Evolutionary conservation across 495 filamentous ascomycete species (phyloP).

Genomic region (Tuber magnatum): DNA sequence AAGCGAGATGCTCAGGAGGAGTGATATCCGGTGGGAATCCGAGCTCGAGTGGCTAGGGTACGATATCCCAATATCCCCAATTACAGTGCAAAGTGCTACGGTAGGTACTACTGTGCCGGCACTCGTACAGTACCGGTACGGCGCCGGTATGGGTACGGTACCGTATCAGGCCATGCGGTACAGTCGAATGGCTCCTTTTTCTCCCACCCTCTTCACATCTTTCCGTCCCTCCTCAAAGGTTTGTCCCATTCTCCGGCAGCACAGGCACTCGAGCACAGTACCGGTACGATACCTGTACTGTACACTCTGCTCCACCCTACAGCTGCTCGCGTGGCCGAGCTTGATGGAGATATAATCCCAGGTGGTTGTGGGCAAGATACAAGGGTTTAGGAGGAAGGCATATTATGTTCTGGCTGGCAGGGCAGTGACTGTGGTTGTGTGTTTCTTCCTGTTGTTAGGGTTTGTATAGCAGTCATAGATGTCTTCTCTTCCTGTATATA

Average conservation of each 20-base stretch:
- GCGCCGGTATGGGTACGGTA: too few species aligned
- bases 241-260: not conserved
- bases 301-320: not conserved
- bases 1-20: constrained; percentile 13
- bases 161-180: not conserved
- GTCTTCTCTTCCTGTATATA: too few species aligned
- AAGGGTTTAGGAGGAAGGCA: too few species aligned
- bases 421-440: too few species aligned
- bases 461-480: too few species aligned
- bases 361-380: too few species aligned
- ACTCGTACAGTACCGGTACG: not conserved
- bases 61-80: not conserved
- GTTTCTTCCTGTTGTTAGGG: too few species aligned
- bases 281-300: too few species aligned
- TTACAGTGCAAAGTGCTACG: not conserved
- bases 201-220: not conserved
- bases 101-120: not conserved
- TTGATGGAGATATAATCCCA: too few species aligned
- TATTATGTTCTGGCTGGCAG: too few species aligned
- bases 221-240: not conserved
- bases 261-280: not conserved
- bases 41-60: constrained; percentile 13
- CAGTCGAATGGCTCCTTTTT: not conserved
- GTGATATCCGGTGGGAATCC: constrained; percentile 10
- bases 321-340: not conserved